Percentiles rank a stretch among this genome's conserved stretches.
Evolutionary conservation across 164 flowering plant genomes (phyloP).

Genomic region (Buxus sempervirens): DNA sequence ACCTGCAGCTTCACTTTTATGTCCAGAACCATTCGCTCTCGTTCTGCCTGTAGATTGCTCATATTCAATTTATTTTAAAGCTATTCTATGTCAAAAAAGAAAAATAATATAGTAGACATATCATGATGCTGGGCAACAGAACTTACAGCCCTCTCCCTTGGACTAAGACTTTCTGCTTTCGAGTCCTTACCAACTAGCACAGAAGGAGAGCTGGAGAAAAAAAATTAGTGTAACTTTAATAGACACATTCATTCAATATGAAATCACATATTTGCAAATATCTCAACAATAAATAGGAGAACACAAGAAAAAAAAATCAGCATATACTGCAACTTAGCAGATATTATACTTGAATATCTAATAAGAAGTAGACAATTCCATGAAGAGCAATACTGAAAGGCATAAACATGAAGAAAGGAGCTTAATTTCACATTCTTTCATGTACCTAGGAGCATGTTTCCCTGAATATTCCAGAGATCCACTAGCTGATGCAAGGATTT

Average conservation of each 20-base stretch:
- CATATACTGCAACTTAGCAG: background rate
- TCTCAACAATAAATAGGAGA: no score
- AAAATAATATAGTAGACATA: background rate
- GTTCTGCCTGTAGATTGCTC: constrained; percentile 70
- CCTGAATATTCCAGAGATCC: constrained; percentile 64
- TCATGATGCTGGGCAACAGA: constrained; percentile 8
- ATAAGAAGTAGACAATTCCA: background rate
- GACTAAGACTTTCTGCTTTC: constrained; percentile 75
- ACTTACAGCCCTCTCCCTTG: constrained; percentile 96
- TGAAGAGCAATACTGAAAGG: background rate
- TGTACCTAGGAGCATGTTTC: constrained; percentile 54
- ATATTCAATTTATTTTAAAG: background rate
- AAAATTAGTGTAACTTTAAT: constrained; percentile 3
- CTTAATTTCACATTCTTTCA: background rate
- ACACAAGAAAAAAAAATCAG: no score
- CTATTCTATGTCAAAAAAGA: background rate
- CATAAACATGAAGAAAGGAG: background rate
- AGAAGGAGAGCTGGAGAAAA: constrained; percentile 57
- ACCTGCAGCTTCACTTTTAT: constrained; percentile 98
- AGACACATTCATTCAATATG: background rate
- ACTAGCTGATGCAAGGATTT: constrained; percentile 77
- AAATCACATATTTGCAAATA: background rate
- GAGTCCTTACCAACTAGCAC: constrained; percentile 44
- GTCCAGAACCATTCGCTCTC: constrained; percentile 98
- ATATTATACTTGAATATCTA: background rate